Base-by-base conservation (phyloP, 2,329 filamentous ascomycete genomes). In the Sclerotinia minor region DNA sequence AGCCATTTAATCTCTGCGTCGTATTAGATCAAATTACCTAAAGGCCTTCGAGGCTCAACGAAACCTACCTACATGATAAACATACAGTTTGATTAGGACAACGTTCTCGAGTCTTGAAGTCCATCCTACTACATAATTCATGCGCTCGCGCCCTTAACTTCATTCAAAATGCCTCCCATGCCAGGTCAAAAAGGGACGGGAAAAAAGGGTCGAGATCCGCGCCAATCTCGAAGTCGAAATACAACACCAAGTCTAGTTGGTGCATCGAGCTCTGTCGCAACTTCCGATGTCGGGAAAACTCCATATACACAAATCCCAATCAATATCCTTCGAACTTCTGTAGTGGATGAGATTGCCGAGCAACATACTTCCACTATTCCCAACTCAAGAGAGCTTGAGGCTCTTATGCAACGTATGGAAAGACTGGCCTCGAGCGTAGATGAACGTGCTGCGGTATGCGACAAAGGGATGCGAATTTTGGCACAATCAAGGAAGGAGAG, bases 211-310 rank as follows among this genome's bases (percentile, higher is more conserved):
- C 83, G 83, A 72, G 84, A 84, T 73, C 84, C 87, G 70, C 79
- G 82, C 64, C 87, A 88, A 73, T 90, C 89, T 73, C 83, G 87
- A 70, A 93, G 90, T 77, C 89, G 91, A 76, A 94, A 93, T 78
- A 92, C 90, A 47, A 94, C 91, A 21, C 92, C 91, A 47, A 85
- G 86, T 75, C 84, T 76, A 11, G 69, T 67, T 8, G 70, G 68
- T 57, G 49, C 71, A 24, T 66, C 68, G 68, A 75, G 71, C 68
- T 72, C 69, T 71, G 69, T 87, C 50, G 81, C 83, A 6, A 81
- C 85, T 73, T 82, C 86, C 67, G 80, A 81, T 24, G 63, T 69
- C 24, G 71, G 84, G 74, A 83, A 86, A 69, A 86, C 88, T 29
- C 84, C 90, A 67, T 90, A 89, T 76, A 84, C 93, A 64, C 85